Evolutionary conservation across 352 stramenopile genomes (phyloP), one percentile per base, ranked within the genome.

Genomic region (Phytophthora hybrid): DNA sequence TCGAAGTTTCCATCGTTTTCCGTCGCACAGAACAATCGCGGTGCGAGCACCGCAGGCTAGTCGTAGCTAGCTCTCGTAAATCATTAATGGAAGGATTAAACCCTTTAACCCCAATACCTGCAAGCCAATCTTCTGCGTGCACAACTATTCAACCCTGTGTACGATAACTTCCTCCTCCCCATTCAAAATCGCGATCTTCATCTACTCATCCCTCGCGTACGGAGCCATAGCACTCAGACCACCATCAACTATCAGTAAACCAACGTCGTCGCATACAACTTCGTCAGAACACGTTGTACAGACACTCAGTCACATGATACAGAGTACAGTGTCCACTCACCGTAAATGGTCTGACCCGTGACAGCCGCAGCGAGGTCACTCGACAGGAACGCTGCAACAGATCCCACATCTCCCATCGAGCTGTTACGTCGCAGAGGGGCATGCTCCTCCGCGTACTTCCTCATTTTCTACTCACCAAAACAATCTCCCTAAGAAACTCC

Each of bases 281-380:
- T 13, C 34, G 39, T 60, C 16, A 77, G 39, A 68, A 69, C 5
- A 41, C 34, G 23, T 26, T 26, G 23, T 26, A 26, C 23, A 3
- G 23, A 26, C 3, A 26, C 23, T 26, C 23, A 26, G 23, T 26
- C 23, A 1, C 23, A 26, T 3, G 23, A 26, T 26, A 26, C 23
- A 26, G 23, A 26, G 23, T 26, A 1, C 23, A 26, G 23, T n/a
- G 34, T 41, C 3, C 7, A 77, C 83, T 23, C 31, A 95, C 88
- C 91, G 75, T 96, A 96, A 51, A 98, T 86, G 18, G 87, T 97
- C 80, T 98, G 94, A 1, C 91, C 94, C 4, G 91, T 98, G 63
- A 98, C 93, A 5, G 87, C 83, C 6, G 77, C 79, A 9, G 89
- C 79, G 19, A 89, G 41, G 56, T 95, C 83, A 54, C 83, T 93